Conservation (phyloP, 345 rosid genomes). For the Eucalyptus pumila region DNA sequence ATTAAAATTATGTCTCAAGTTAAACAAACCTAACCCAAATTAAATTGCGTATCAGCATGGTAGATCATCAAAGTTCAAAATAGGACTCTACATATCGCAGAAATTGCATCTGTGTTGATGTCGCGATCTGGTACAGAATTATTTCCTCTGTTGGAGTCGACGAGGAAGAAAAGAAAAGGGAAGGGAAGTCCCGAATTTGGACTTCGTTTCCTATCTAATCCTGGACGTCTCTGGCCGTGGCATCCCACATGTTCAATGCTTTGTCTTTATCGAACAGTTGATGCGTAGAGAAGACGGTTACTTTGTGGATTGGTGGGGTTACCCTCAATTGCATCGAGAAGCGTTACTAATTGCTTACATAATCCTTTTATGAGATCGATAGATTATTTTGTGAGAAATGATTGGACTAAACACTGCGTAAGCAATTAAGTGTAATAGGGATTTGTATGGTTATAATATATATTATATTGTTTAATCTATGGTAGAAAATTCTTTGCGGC, state of each 20-base stretch:
- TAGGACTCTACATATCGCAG: too few relatives aligned
- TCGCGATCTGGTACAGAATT: background rate
- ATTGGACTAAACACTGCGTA: background rate
- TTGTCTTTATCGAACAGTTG: background rate
- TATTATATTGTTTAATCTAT: too few relatives aligned
- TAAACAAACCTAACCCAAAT: too few relatives aligned
- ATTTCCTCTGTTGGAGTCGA: background rate
- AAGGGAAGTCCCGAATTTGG: background rate
- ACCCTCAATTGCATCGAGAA: background rate
- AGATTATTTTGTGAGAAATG: background rate
- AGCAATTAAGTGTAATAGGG: background rate
- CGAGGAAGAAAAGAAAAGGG: background rate
- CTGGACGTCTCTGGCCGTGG: background rate
- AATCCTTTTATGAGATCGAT: background rate
- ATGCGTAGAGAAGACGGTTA: background rate
- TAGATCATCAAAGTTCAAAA: too few relatives aligned
- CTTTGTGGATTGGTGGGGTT: background rate
- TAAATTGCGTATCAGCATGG: too few relatives aligned
- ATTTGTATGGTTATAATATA: too few relatives aligned
- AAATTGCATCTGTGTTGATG: background rate
- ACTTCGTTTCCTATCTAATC: background rate
- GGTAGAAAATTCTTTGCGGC: accelerated
- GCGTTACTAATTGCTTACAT: background rate
- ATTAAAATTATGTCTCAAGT: too few relatives aligned
- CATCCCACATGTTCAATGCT: background rate